Evolutionary conservation across 2,329 filamentous ascomycete species (phyloP).

Genomic region (Colletotrichum zoysiae): DNA sequence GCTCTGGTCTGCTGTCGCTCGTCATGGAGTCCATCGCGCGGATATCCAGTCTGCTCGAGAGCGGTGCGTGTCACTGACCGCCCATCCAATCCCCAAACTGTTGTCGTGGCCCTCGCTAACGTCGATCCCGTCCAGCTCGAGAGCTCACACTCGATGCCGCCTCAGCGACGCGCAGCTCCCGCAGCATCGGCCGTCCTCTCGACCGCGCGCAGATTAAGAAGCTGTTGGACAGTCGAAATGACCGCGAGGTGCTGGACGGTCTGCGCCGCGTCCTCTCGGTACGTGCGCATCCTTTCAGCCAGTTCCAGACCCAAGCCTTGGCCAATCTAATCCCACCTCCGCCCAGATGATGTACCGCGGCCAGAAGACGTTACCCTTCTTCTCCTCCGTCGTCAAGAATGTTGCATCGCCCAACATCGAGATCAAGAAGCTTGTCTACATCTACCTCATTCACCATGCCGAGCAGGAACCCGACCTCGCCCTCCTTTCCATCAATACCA

Average conservation of each 20-base stretch:
- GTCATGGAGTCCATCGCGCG: constrained; percentile 95
- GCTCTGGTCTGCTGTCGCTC: constrained; percentile 12
- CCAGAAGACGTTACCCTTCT: constrained; percentile 90
- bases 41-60: constrained; percentile 94
- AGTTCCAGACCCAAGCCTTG: constrained; percentile 22
- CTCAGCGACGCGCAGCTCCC: constrained; percentile 80
- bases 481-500: constrained; percentile 96
- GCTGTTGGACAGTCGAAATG: constrained; percentile 91
- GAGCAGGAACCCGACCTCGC: constrained; percentile 96
- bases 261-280: constrained; percentile 90
- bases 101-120: constrained; percentile 42
- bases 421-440: constrained; percentile 98
- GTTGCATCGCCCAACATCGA: constrained; percentile 93
- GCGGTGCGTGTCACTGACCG: constrained; percentile 72
- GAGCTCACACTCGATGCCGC: constrained; percentile 98
- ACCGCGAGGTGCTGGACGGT: constrained; percentile 92
- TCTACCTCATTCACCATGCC: constrained; percentile 96
- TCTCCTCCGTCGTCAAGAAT: constrained; percentile 98
- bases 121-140: constrained; percentile 71
- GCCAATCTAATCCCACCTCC: constrained; percentile 31
- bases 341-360: constrained; percentile 94
- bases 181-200: constrained; percentile 73
- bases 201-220: constrained; percentile 92
- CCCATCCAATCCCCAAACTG: constrained; percentile 2
- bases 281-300: constrained; percentile 65